A percentile compares a stretch with the other conserved stretches of the same genome.
Evolutionary conservation across 2,329 filamentous ascomycete genomes (phyloP).

Genomic region (Hypoxylon sp.): DNA sequence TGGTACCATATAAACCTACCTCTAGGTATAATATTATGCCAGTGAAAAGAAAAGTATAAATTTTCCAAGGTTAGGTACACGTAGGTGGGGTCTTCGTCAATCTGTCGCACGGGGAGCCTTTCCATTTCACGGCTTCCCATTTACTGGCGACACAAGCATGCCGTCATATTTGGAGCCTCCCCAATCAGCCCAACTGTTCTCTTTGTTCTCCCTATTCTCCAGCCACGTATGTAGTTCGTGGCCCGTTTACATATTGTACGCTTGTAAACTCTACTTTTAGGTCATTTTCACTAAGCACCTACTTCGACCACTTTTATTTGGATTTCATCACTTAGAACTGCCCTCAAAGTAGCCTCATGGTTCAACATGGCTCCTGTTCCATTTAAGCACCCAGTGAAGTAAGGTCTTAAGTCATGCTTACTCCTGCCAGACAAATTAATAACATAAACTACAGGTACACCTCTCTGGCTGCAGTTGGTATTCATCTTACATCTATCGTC

Average conservation of each 20-base stretch:
- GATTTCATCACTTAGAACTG: conserved; percentile 10
- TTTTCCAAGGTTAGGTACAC: background rate
- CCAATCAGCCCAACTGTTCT: conserved; percentile 16
- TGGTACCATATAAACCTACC: background rate
- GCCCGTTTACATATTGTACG: conserved; percentile 18
- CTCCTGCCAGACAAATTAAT: conserved; percentile 6
- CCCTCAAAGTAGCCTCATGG: background rate
- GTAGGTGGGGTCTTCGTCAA: background rate
- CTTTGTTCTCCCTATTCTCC: conserved; percentile 11
- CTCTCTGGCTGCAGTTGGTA: conserved; percentile 51
- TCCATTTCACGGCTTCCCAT: background rate
- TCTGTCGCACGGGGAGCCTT: background rate
- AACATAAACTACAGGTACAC: conserved; percentile 51
- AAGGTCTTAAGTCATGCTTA: conserved; percentile 9
- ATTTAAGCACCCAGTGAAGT: conserved; percentile 51
- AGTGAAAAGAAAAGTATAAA: background rate
- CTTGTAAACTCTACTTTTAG: conserved; percentile 17
- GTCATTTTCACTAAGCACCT: background rate
- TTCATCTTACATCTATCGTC: conserved; percentile 51
- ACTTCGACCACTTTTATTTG: background rate
- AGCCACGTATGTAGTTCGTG: conserved; percentile 18
- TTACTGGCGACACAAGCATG: conserved; percentile 27
- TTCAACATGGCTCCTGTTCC: conserved; percentile 52
- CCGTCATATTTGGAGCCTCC: conserved; percentile 32
- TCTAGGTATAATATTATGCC: background rate